Evolutionary conservation across 805 yeast species (phyloP), one percentile per base, ranked within the genome.

Genomic region (Suhomyces kilbournensis): DNA sequence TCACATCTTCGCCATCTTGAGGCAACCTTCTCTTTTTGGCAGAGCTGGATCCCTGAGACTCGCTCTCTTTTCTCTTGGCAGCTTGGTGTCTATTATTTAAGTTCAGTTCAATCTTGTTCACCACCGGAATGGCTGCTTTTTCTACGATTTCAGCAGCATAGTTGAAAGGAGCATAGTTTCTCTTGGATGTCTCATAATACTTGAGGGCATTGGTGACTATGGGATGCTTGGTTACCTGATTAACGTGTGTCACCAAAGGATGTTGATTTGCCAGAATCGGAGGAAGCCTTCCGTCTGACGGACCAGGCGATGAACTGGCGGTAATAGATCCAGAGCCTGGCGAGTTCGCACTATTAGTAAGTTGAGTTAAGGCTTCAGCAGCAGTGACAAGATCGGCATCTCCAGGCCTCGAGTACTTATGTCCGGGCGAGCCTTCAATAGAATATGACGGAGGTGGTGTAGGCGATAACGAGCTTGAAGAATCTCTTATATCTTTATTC

Each of bases 121-220:
- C 85, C 56, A 80, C 75, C 0, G 84, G 84, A 39, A 74, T 66
- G 14, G 85, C 82, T 0, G 82, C 83, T 54, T 76, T 74, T 61
- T 80, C 85, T 38, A 82, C 80, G 54, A 81, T 76, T 34, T 78
- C 86, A 1, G 85, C 87, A 19, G 85, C 86, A 64, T 81, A 83
- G 61, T 78, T 77, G 62, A 82, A 78, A 40, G 82, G 72, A 38
- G 78, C 75, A 60, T 63, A 79, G 60, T 63, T 79, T 57, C 73
- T 65, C 66, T 75, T 78, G 57, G 75, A 71, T 50, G 71, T 68
- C 55, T 77, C 78, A 63, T 77, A 72, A 61, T 78, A 72, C 51
- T 72, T 77, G 54, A 76, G 81, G 20, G 80, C 82, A 63, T 75
- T 77, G 44, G 74, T 77, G 44, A 75, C 81, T 38, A 75, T 59